Base-by-base conservation (phyloP, 1,284 basidiomycete genomes). In the Coniferiporia sulphurascens region DNA sequence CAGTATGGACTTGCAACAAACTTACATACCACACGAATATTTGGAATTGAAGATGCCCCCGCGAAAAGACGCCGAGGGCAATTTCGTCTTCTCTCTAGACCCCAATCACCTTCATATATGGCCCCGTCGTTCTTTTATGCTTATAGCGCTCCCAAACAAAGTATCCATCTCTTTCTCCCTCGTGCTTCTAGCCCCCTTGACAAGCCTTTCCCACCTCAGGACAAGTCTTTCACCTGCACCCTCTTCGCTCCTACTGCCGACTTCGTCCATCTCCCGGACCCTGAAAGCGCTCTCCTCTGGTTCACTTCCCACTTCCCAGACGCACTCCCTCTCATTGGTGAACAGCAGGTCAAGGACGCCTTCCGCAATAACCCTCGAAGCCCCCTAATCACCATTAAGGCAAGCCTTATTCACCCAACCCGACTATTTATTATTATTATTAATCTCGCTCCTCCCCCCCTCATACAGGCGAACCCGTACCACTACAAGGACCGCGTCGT, bases 71-170 rank as follows among this genome's bases (percentile, higher is more conserved):
- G 73, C 70, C 68, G 73, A 80, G 66, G 90, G 84, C 65, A 76
- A 84, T 62, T 72, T 83, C 61, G 78, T 74, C 32, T 99, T 91
- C 77, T 78, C 86, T 54, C 85, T 99, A 73, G 93, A 97, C 79
- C 90, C 92, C 65, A 89, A 93, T 74, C 93, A 98, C 74, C 85
- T 99, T 65, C 97, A 99, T 78, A 98, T 99, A 70, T 99, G 96
- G 96, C 97, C 96, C 60, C 87, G 95, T 69, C 92, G 95, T 73
- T 91, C 93, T 54, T 98, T 98, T 79, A 99, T 99, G 96, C 84
- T 99, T 68, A 98, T 99, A 69, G 97, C 94, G 17, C 85, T 99
- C 55, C 94, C 96, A 64, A 99, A 98, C 79, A 88, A 92, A 81
- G 94, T 95, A 74, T 41, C 9, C 15, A 41, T 41, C 15, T 8